Evolutionary conservation across 257 asterid species (phyloP).

Genomic region (Ballota nigra): DNA sequence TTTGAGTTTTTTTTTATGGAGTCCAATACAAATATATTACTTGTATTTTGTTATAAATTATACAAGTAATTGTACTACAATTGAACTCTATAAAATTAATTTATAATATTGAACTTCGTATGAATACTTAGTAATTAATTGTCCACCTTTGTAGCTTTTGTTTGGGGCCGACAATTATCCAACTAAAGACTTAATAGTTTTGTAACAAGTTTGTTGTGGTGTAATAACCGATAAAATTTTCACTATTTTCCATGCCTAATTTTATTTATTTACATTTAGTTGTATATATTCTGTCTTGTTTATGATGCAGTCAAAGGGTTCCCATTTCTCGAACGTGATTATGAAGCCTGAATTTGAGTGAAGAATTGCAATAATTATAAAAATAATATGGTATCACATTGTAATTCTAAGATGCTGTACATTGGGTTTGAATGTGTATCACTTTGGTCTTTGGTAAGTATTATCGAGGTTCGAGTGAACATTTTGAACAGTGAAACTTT

Average conservation of each 20-base stretch:
- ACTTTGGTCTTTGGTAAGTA: conserved; percentile 16
- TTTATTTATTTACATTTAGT: not conserved
- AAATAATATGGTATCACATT: not conserved
- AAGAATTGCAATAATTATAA: not conserved
- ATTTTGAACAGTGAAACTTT: conserved; percentile 25
- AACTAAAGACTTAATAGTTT: conserved; percentile 24
- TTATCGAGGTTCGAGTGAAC: conserved; percentile 28
- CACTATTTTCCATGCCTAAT: conserved; percentile 16
- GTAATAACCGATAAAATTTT: conserved; percentile 10
- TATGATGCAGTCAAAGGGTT: conserved; percentile 34
- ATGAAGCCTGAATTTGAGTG: not conserved
- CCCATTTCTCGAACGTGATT: not conserved
- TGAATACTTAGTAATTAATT: too few relatives aligned
- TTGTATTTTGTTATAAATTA: not conserved
- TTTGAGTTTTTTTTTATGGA: not conserved
- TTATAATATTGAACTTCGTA: not conserved
- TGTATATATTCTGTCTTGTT: not conserved
- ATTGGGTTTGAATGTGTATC: conserved; percentile 29
- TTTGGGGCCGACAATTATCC: conserved; percentile 38
- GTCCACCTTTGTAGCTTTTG: conserved; percentile 33
- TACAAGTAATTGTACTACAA: not conserved
- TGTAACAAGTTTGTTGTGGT: conserved; percentile 28
- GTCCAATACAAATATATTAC: not conserved
- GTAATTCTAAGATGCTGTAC: conserved; percentile 31
- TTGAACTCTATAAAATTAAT: not conserved